Conservation (phyloP, 2,329 filamentous ascomycete genomes). For the Lachnellula cervina region DNA sequence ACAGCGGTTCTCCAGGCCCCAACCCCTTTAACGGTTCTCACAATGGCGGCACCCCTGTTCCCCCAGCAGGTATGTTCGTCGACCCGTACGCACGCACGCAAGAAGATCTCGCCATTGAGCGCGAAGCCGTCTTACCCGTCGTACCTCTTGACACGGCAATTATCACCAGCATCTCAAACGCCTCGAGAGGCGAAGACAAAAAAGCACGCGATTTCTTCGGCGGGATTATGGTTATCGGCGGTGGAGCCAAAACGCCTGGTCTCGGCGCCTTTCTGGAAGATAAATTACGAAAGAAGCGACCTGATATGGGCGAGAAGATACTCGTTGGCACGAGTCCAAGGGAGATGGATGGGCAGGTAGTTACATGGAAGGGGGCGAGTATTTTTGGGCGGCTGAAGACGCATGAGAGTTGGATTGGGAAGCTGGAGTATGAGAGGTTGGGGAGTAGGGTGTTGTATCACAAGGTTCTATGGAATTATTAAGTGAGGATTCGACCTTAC, state of each 20-base stretch:
- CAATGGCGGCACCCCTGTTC: slow-evolving; percentile 44
- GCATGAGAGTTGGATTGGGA: slow-evolving; percentile 93
- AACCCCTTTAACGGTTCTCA: slow-evolving; percentile 39
- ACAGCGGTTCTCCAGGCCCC: slow-evolving; percentile 29
- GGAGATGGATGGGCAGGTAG: slow-evolving; percentile 95
- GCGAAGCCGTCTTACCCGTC: slow-evolving; percentile 75
- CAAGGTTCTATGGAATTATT: slow-evolving; percentile 51
- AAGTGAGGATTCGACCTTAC: not conserved
- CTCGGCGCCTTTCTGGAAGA: slow-evolving; percentile 83
- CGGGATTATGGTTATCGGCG: slow-evolving; percentile 86
- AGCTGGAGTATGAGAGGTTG: slow-evolving; percentile 80
- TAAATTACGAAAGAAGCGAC: slow-evolving; percentile 62
- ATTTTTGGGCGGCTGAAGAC: slow-evolving; percentile 82
- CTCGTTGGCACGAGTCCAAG: slow-evolving; percentile 68
- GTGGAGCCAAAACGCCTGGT: slow-evolving; percentile 73
- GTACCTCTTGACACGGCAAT: slow-evolving; percentile 87
- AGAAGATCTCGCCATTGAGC: slow-evolving; percentile 54
- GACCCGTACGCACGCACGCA: slow-evolving; percentile 38
- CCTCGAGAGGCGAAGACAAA: slow-evolving; percentile 83
- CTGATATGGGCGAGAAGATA: slow-evolving; percentile 56
- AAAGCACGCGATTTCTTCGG: slow-evolving; percentile 86
- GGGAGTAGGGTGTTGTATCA: slow-evolving; percentile 79
- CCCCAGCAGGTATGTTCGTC: slow-evolving; percentile 32
- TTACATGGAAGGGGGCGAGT: slow-evolving; percentile 95
- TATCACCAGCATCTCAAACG: slow-evolving; percentile 81